Base-by-base conservation (phyloP, 768 basidiomycete genomes). In the Neoboletus magnificus region DNA sequence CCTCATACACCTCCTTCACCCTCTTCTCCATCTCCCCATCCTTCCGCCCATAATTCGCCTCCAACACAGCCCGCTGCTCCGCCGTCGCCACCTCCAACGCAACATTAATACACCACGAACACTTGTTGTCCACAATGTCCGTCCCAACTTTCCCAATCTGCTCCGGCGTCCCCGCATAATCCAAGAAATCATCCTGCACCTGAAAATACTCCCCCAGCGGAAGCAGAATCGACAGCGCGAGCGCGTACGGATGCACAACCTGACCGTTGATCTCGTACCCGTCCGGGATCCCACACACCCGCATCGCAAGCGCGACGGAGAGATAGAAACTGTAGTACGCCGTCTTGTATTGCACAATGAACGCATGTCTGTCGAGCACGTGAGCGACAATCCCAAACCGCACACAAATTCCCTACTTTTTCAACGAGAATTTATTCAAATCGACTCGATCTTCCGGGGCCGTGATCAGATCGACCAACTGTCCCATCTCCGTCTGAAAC, bases 301-400 rank as follows among this genome's bases (percentile, higher is more conserved):
- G 82, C 85, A 98, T 87, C 12, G 93, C 93, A 59, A 94, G 86
- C 15, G 96, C 97, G 60, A 98, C 93, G 45, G 97, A 93, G 60
- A 99, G 91, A 77, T 98, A 97, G 82, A 98, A 98, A 30, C 93
- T 97, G 75, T 98, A 99, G 76, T 82, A 96, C 0, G 96, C 91
- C 29, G 96, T 98, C 76, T 99, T 99, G 84, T 94, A 98, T 59
- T 92, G 81, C 50, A 98, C 96, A 70, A 98, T 98, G 54, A 91
- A 82, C 57, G 83, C 82, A 69, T 98, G 93, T 69, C 93, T 95
- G 30, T n/a, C n/a, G n/a, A n/a, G n/a, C n/a, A n/a, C n/a, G n/a
- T n/a, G n/a, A n/a, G n/a, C n/a, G n/a, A n/a, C n/a, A n/a, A n/a
- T n/a, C n/a, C n/a, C n/a, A n/a, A n/a, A n/a, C n/a, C n/a, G n/a